phyloP scores from a whole-genome alignment of 1,284 basidiomycete species.

The Bondarzewia mesenterica region DNA sequence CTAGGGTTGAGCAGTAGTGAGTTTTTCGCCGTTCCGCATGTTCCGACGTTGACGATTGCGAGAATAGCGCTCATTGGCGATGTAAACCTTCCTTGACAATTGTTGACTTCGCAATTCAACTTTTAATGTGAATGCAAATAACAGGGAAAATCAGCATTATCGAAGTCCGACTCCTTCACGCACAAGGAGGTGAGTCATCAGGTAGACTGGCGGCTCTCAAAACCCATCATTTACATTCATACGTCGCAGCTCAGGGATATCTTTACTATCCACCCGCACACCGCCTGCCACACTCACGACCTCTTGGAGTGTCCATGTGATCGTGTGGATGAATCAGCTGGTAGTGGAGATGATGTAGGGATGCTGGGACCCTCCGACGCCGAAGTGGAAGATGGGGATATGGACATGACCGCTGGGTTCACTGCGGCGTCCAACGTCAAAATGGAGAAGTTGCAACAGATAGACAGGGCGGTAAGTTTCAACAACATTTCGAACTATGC shows the following conservation, averaged over 20 bases:
- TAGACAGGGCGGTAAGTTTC: constrained; percentile 43
- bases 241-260: constrained; percentile 76
- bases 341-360: constrained; percentile 17
- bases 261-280: constrained; percentile 78
- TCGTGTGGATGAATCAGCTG: constrained; percentile 15
- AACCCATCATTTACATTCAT: neutral
- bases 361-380: constrained; percentile 15
- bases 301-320: constrained; percentile 72
- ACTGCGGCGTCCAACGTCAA: constrained; percentile 67
- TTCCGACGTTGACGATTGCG: constrained; percentile 7
- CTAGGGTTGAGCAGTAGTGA: constrained; percentile 82
- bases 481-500: constrained; percentile 6
- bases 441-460: constrained; percentile 35
- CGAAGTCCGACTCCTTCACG: constrained; percentile 81
- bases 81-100: constrained; percentile 25
- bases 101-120: no score
- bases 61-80: constrained; percentile 56
- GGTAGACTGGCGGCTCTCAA: no score
- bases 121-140: no score
- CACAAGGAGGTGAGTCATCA: constrained; percentile 76
- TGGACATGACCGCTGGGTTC: constrained; percentile 44
- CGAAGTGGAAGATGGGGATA: constrained; percentile 22
- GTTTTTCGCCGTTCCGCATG: constrained; percentile 18
- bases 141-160: constrained; percentile 43
- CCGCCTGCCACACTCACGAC: constrained; percentile 88